Evolutionary conservation across 306 rosid species (phyloP), one percentile per base, ranked within the genome.

Genomic region (Pueraria montana): DNA sequence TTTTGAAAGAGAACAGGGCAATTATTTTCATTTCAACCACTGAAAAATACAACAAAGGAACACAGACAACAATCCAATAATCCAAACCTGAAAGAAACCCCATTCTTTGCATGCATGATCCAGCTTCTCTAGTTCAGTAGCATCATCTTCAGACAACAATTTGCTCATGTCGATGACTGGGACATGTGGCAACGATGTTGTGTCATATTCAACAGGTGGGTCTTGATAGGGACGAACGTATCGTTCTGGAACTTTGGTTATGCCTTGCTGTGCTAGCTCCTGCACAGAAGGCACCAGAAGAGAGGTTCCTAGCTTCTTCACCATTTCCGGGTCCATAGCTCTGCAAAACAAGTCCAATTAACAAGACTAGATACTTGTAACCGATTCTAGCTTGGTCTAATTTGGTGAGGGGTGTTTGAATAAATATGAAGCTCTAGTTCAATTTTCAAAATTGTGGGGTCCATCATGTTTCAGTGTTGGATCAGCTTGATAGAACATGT

Each of bases 1-100:
- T 42, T 42, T 45, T 45, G 11, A 45, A 11, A 3, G 2, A 46
- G 17, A 46, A 13, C 52, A 46, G 52, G 17, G 17, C 17, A 53
- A 53, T 53, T 53, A 53, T 6, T 5, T 53, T n/a, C 3, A 53
- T 5, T 53, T n/a, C 3, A 53, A 53, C 9, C 0, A n/a, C 9
- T n/a, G 58, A 50, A 17, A 17, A 50, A 50, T 6, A 17, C 18
- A 6, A 53, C 18, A 18, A 55, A 55, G 26, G 27, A 18, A 55
- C 11, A 55, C 11, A 20, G 1, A 55, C 26, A 16, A 48, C 12
- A 24, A 45, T 42, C 17, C 27, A 26, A 78, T 18, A 14, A 26
- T 32, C 17, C n/a, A 61, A 79, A 88, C 91, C 90, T 90, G 90
- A 48, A 88, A 88, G 43, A 83, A 83, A 23, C 86, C 82, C 86